These are phyloP conservation scores for Neocucurbitaria cava DNA, from an alignment of 2,329 filamentous ascomycete genomes.

Conservation along the genomic window DNA sequence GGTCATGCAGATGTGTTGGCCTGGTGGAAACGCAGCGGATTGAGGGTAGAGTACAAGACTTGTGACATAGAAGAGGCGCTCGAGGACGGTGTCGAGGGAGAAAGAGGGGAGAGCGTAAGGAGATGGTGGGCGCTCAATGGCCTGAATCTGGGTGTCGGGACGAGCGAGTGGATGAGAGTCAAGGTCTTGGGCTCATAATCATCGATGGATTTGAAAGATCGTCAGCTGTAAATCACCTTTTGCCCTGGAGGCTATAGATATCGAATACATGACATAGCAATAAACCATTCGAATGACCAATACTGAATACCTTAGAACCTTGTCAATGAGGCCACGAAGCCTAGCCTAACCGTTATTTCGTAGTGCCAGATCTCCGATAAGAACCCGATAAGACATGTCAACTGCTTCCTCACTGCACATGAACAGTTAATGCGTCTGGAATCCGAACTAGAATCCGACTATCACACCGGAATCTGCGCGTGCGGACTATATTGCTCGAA, in stretches of 20 bases:
- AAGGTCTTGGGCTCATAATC: slow-evolving; percentile 64
- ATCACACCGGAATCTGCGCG: background rate
- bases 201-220: background rate
- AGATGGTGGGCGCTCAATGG: slow-evolving; percentile 90
- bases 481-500: slow-evolving; percentile 14
- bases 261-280: background rate
- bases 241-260: too few species aligned
- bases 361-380: background rate
- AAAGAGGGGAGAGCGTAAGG: slow-evolving; percentile 74
- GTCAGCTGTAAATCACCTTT: too few species aligned
- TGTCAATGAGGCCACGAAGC: too few species aligned
- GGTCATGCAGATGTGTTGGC: slow-evolving; percentile 84
- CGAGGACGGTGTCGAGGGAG: slow-evolving; percentile 78
- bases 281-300: background rate
- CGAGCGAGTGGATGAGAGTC: slow-evolving; percentile 88
- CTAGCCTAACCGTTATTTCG: too few species aligned
- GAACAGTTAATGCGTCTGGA: too few species aligned
- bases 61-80: slow-evolving; percentile 95
- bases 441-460: too few species aligned
- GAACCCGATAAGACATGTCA: too few species aligned
- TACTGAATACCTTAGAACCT: too few species aligned
- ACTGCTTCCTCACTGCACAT: too few species aligned
- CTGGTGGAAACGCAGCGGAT: slow-evolving; percentile 84
- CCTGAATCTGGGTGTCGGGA: slow-evolving; percentile 79
- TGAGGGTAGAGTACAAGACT: slow-evolving; percentile 89